Conservation (phyloP, 2,329 filamentous ascomycete species). For the Cladosporium sp. region DNA sequence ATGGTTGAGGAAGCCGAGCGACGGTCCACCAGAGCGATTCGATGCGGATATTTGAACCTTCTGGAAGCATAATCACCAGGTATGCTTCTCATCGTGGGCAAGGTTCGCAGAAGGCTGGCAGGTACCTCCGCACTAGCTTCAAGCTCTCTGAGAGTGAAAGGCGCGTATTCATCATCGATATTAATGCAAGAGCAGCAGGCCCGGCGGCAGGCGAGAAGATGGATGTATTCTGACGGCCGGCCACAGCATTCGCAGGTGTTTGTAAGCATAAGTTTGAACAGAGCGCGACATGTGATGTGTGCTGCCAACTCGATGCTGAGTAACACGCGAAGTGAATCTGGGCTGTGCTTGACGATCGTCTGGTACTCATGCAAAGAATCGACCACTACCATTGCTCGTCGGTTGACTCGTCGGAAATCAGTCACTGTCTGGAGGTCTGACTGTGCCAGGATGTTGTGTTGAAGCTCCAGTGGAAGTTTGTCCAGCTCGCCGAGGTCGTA, state of each 20-base stretch:
- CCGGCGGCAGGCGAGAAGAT: constrained; percentile 36
- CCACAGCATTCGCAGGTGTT: constrained; percentile 33
- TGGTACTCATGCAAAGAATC: constrained; percentile 36
- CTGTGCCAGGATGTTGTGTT: constrained; percentile 25
- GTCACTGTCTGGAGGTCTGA: constrained; percentile 34
- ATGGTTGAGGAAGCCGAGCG: too few species aligned
- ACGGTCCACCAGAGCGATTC: too few species aligned
- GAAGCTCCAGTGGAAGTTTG: constrained; percentile 21
- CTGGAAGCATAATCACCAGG: constrained; percentile 19
- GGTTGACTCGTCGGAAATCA: constrained; percentile 35
- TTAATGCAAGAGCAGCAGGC: constrained; percentile 40
- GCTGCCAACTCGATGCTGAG: constrained; percentile 17
- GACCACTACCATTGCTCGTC: constrained; percentile 32
- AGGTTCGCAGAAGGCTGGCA: constrained; percentile 2
- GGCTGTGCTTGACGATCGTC: constrained; percentile 30
- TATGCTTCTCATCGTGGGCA: constrained; percentile 16
- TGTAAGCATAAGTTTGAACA: constrained; percentile 33
- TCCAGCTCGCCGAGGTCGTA: not conserved
- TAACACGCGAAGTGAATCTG: constrained; percentile 31
- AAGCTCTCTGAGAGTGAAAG: constrained; percentile 16
- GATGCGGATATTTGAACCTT: not conserved
- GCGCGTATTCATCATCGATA: constrained; percentile 28
- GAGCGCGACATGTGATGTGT: constrained; percentile 27
- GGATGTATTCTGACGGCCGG: constrained; percentile 37
- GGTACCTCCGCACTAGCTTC: constrained; percentile 14